These are phyloP conservation scores for Debaryomycetaceae sp. DNA, from an alignment of 1,139 yeast genomes.

Conservation along the genomic window DNA sequence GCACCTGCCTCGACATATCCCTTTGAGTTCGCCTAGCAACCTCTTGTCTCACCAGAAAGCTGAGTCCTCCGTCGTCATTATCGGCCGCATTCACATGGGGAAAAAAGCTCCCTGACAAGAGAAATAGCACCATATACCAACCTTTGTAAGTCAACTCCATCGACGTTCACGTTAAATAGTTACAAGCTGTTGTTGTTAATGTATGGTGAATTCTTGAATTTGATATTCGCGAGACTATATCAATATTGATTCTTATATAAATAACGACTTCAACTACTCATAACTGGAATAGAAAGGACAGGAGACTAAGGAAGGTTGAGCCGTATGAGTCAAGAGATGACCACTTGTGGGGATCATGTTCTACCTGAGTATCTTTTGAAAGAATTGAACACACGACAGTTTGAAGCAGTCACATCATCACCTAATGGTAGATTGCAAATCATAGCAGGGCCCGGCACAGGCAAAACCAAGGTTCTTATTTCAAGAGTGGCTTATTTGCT, in stretches of 20 bases:
- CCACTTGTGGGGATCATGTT: too few species aligned
- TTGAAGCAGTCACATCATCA: constrained; percentile 57
- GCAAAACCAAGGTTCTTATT: constrained; percentile 78
- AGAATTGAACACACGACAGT: constrained; percentile 56
- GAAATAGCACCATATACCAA: too few species aligned
- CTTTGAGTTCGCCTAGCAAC: constrained; percentile 62
- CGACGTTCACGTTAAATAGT: too few species aligned
- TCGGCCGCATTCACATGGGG: neutral
- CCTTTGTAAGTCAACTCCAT: too few species aligned
- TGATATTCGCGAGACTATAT: neutral
- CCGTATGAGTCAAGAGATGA: too few species aligned
- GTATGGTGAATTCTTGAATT: neutral
- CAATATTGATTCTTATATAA: neutral
- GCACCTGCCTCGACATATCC: constrained; percentile 53
- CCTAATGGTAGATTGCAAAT: constrained; percentile 59
- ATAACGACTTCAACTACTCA: too few species aligned
- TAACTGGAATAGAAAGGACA: too few species aligned
- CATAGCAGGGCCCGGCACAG: constrained; percentile 91
- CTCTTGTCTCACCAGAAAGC: constrained; percentile 8
- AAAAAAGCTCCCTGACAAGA: neutral
- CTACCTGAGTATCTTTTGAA: constrained; percentile 3
- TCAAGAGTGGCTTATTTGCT: constrained; percentile 73
- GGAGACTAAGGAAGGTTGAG: too few species aligned
- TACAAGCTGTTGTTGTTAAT: too few species aligned
- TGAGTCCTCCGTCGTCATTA: constrained; percentile 18